A percentile compares a stretch with the other conserved stretches of the same genome.
phyloP scores from a whole-genome alignment of 768 basidiomycete species.

The Serendipita sp. region DNA sequence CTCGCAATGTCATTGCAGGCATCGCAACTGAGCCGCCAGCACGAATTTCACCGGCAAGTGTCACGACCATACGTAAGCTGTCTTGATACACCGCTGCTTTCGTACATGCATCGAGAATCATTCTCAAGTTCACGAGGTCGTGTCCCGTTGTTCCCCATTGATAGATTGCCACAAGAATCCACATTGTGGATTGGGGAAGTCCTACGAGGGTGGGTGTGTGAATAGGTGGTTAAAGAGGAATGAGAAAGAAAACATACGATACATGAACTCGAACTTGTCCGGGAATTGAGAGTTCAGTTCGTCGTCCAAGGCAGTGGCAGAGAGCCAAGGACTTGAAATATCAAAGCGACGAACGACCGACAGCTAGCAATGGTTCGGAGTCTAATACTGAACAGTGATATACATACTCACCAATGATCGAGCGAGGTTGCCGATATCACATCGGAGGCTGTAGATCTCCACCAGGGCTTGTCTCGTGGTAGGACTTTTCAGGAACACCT shows the following conservation, averaged over 20 bases:
- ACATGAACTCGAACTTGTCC: slow-evolving; percentile 32
- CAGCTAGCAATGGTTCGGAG: slow-evolving; percentile 10
- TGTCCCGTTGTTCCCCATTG: slow-evolving; percentile 67
- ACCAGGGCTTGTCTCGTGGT: slow-evolving; percentile 29
- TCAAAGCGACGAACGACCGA: slow-evolving; percentile 21
- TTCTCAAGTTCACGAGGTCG: slow-evolving; percentile 74
- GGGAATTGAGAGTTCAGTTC: slow-evolving; percentile 42
- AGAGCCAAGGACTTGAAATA: slow-evolving; percentile 38
- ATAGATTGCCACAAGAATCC: slow-evolving; percentile 69
- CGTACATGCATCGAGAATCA: slow-evolving; percentile 67
- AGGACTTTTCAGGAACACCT: slow-evolving; percentile 24
- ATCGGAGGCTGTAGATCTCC: slow-evolving; percentile 45
- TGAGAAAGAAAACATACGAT: slow-evolving; percentile 26
- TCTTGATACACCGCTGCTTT: slow-evolving; percentile 21
- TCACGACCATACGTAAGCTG: slow-evolving; percentile 19
- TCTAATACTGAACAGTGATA: neutral
- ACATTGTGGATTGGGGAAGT: slow-evolving; percentile 61
- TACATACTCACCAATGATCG: slow-evolving; percentile 40
- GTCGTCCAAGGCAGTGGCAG: slow-evolving; percentile 25
- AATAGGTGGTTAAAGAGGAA: neutral
- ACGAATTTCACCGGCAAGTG: slow-evolving; percentile 14
- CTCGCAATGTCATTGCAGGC: slow-evolving; percentile 59
- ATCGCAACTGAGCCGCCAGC: slow-evolving; percentile 56
- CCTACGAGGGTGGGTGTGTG: slow-evolving; percentile 24
- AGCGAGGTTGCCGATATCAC: slow-evolving; percentile 40